These are phyloP conservation scores for Albugo laibachii DNA, from an alignment of 352 stramenopile genomes.

Conservation along the genomic window DNA sequence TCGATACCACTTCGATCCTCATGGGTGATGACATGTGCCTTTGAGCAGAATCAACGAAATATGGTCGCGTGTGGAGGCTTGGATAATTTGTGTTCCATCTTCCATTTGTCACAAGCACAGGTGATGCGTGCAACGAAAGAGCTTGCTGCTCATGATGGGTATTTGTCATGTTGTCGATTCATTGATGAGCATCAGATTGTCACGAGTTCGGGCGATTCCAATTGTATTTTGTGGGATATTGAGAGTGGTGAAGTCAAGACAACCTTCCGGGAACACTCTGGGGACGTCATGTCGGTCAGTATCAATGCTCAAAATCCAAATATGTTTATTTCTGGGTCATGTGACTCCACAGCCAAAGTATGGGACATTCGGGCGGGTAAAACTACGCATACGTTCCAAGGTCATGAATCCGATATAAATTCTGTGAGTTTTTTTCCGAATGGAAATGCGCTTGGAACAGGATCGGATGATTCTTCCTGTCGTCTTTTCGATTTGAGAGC, in stretches of 20 bases:
- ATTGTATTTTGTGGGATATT: conserved; percentile 98
- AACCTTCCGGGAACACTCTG: conserved; percentile 94
- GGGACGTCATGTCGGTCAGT: conserved; percentile 94
- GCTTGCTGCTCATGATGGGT: conserved; percentile 95
- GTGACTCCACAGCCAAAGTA: conserved; percentile 93
- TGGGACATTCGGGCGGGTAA: conserved; percentile 95
- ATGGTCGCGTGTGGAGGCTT: conserved; percentile 96
- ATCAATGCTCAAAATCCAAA: conserved; percentile 90
- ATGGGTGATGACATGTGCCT: conserved; percentile 99
- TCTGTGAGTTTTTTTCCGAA: conserved; percentile 96
- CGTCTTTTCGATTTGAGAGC: conserved; percentile 94
- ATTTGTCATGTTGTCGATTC: conserved; percentile 96
- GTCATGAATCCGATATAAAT: conserved; percentile 98
- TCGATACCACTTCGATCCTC: conserved; percentile 91
- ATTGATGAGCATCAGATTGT: conserved; percentile 88
- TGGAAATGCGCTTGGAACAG: conserved; percentile 87
- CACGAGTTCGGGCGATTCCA: conserved; percentile 92
- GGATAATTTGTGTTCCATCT: conserved; percentile 99
- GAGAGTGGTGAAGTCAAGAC: conserved; percentile 85
- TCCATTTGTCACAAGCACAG: conserved; percentile 83
- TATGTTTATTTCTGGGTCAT: conserved; percentile 94
- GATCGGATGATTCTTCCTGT: conserved; percentile 94
- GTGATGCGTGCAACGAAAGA: conserved; percentile 86
- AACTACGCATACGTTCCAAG: conserved; percentile 92
- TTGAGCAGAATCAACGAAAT: conserved; percentile 93